Percentiles rank a stretch among this genome's conserved stretches.
These are phyloP conservation scores for Fusarium austroafricanum DNA, from an alignment of 2,329 filamentous ascomycete genomes.

Conservation along the genomic window DNA sequence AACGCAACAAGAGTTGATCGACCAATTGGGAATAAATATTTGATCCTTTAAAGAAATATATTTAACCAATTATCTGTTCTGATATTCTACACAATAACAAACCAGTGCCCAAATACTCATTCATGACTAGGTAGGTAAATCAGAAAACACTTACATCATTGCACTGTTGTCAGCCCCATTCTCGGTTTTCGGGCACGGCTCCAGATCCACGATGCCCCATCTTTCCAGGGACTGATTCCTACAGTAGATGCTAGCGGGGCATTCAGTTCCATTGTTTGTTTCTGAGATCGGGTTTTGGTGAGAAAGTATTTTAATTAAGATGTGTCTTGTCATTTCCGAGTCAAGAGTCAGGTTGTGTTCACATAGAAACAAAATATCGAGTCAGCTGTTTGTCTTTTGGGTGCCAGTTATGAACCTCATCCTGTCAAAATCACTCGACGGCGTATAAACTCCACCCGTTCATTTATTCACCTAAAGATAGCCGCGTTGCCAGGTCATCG, in stretches of 20 bases:
- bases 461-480: background rate
- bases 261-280: background rate
- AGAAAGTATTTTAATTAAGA: background rate
- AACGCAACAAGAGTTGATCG: background rate
- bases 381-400: background rate
- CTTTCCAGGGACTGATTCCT: conserved; percentile 20
- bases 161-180: background rate
- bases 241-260: conserved; percentile 12
- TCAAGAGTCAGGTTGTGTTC: background rate
- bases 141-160: conserved; percentile 6
- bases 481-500: background rate
- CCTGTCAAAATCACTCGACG: background rate
- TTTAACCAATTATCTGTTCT: background rate
- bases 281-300: background rate
- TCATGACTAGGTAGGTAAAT: no score
- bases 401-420: background rate
- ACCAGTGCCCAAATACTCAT: background rate
- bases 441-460: background rate
- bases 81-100: background rate
- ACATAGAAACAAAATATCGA: background rate
- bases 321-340: background rate
- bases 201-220: conserved; percentile 27
- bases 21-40: no score
- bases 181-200: conserved; percentile 1
- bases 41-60: no score